A percentile compares a stretch with the other conserved stretches of the same genome.
Evolutionary conservation across 352 stramenopile genomes (phyloP).

Genomic region (Globisporangium apiculatum): DNA sequence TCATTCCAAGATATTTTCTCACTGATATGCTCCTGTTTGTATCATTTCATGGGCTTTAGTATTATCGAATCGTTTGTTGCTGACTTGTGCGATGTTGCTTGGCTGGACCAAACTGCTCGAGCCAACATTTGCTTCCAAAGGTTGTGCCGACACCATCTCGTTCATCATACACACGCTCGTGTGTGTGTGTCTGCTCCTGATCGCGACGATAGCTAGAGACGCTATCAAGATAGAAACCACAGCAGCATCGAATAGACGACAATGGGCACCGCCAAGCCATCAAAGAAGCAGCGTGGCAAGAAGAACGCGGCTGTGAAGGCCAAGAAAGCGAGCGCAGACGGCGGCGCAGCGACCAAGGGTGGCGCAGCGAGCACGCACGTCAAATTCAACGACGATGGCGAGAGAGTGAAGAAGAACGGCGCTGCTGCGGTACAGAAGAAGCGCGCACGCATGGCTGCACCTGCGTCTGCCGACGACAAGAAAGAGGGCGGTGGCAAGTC

Average conservation of each 20-base stretch:
- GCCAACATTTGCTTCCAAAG: background rate
- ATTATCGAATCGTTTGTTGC: background rate
- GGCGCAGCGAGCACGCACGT: slow-evolving; percentile 33
- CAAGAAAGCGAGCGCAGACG: slow-evolving; percentile 11
- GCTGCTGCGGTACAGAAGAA: slow-evolving; percentile 32
- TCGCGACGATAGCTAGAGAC: background rate
- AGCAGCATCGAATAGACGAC: background rate
- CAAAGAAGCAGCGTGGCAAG: slow-evolving; percentile 78
- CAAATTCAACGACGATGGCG: slow-evolving; percentile 62
- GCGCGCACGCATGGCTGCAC: slow-evolving; percentile 20
- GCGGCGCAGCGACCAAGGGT: background rate
- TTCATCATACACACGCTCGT: background rate
- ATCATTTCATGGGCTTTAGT: background rate
- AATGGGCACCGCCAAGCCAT: slow-evolving; percentile 53
- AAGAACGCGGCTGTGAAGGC: slow-evolving; percentile 32
- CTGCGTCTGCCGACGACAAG: slow-evolving; percentile 15
- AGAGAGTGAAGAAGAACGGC: slow-evolving; percentile 22
- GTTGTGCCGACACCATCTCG: background rate
- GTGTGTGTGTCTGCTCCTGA: background rate
- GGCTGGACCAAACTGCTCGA: slow-evolving; percentile 10
- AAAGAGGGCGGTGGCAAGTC: slow-evolving; percentile 50
- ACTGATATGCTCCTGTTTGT: background rate
- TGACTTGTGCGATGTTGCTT: background rate
- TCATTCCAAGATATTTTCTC: background rate
- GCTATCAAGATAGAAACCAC: background rate